A percentile compares a stretch with the other conserved stretches of the same genome.
phyloP scores from a whole-genome alignment of 2,329 filamentous ascomycete genomes.

The Gliomastix tumulicola region DNA sequence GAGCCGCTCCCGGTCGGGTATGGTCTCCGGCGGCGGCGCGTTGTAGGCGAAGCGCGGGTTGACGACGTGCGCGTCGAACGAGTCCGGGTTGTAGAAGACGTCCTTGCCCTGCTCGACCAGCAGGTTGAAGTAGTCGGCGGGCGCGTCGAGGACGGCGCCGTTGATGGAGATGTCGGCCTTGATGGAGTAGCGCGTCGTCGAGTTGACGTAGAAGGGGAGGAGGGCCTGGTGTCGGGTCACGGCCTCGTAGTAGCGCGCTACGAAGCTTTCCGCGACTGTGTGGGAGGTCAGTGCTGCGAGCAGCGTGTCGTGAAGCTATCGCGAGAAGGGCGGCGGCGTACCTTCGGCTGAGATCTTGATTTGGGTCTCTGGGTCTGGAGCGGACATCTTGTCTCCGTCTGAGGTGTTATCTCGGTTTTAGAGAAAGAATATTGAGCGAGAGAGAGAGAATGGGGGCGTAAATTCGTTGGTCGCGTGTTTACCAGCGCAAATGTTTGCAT shows the following conservation, averaged over 20 bases:
- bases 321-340: slow-evolving; percentile 10
- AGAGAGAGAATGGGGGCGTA: too few relatives aligned
- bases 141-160: slow-evolving; percentile 58
- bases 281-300: slow-evolving; percentile 1
- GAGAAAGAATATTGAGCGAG: too few relatives aligned
- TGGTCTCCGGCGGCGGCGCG: slow-evolving; percentile 45
- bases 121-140: slow-evolving; percentile 58
- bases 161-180: slow-evolving; percentile 72
- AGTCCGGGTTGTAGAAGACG: slow-evolving; percentile 66
- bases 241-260: slow-evolving; percentile 69
- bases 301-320: slow-evolving; percentile 1
- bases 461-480: too few relatives aligned
- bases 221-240: slow-evolving; percentile 59
- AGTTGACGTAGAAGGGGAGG: slow-evolving; percentile 62
- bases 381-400: slow-evolving; percentile 25
- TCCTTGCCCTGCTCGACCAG: slow-evolving; percentile 55
- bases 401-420: too few relatives aligned
- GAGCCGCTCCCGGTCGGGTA: slow-evolving; percentile 28
- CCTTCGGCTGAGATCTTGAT: slow-evolving; percentile 40
- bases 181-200: slow-evolving; percentile 43
- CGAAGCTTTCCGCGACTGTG: slow-evolving; percentile 63
- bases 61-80: slow-evolving; percentile 70
- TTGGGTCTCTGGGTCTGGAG: slow-evolving; percentile 32
- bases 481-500: too few relatives aligned
- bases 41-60: slow-evolving; percentile 59